Conservation (phyloP, 306 rosid genomes). For the Spatholobus suberectus region DNA sequence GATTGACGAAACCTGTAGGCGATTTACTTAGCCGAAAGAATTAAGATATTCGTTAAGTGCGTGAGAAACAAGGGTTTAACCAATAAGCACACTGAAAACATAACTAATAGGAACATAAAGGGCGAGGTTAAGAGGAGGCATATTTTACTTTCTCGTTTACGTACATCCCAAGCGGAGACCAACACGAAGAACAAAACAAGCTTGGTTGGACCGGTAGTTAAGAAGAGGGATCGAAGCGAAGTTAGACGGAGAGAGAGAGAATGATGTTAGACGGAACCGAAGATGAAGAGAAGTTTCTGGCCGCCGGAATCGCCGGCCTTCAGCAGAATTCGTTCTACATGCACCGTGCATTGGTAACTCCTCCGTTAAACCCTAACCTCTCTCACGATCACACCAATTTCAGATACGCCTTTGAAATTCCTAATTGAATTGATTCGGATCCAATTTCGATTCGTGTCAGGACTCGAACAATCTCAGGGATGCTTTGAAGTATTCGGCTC, state of each 20-base stretch:
- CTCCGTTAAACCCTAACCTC: conserved; percentile 35
- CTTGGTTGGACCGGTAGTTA: conserved; percentile 42
- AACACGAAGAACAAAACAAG: conserved; percentile 16
- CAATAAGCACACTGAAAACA: not conserved
- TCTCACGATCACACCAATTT: conserved; percentile 24
- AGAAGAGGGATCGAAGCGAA: conserved; percentile 29
- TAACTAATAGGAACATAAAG: not conserved
- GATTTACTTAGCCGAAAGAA: too few species aligned
- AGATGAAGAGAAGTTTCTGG: conserved; percentile 92
- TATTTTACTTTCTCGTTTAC: not conserved
- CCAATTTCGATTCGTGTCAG: conserved; percentile 50
- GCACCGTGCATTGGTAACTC: conserved; percentile 96
- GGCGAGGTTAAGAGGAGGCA: not conserved
- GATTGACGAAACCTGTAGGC: too few species aligned
- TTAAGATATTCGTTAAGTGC: too few species aligned
- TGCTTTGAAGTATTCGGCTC: conserved; percentile 95
- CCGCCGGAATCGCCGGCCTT: conserved; percentile 98
- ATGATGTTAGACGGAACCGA: conserved; percentile 85
- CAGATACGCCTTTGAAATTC: not conserved
- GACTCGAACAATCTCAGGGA: conserved; percentile 96
- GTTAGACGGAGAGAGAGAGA: conserved; percentile 27
- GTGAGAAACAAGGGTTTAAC: too few species aligned
- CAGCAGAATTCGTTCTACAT: conserved; percentile 96
- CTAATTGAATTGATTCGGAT: conserved; percentile 23
- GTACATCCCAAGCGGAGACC: conserved; percentile 20